Conservation (phyloP, 306 rosid species). For the Dryas drummondii region DNA sequence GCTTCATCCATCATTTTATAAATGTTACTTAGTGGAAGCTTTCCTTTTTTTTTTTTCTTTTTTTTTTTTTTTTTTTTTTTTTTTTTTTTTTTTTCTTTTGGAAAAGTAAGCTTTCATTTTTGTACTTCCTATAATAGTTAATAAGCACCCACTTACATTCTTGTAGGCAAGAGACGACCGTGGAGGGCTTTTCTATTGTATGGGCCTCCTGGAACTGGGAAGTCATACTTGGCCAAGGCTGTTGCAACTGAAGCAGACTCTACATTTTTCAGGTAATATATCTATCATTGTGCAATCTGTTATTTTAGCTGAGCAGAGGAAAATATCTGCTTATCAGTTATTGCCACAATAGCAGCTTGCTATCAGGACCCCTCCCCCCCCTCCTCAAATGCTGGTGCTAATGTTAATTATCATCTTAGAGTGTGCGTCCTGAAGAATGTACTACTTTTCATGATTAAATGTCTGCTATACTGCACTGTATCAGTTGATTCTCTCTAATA, state of each 20-base stretch:
- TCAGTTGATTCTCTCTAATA: background rate
- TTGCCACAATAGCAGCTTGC: background rate
- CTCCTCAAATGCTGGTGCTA: too few species aligned
- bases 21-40: background rate
- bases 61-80: background rate
- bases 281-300: background rate
- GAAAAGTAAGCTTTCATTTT: background rate
- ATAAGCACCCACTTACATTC: slow-evolving; percentile 6
- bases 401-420: background rate
- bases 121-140: slow-evolving; percentile 5
- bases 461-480: background rate
- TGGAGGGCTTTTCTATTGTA: slow-evolving; percentile 96
- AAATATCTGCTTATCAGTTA: background rate
- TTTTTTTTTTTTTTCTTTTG: too few species aligned
- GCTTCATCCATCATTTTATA: background rate
- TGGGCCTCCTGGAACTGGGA: slow-evolving; percentile 99
- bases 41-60: background rate
- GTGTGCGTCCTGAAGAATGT: background rate
- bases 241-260: slow-evolving; percentile 99
- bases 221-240: slow-evolving; percentile 98
- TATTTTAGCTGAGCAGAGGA: background rate
- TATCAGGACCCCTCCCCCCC: too few species aligned
- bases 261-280: slow-evolving; percentile 83
- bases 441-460: background rate
- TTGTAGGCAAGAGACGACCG: slow-evolving; percentile 89